These are phyloP conservation scores for Lactarius psammicola DNA, from an alignment of 768 basidiomycete species.

Conservation along the genomic window DNA sequence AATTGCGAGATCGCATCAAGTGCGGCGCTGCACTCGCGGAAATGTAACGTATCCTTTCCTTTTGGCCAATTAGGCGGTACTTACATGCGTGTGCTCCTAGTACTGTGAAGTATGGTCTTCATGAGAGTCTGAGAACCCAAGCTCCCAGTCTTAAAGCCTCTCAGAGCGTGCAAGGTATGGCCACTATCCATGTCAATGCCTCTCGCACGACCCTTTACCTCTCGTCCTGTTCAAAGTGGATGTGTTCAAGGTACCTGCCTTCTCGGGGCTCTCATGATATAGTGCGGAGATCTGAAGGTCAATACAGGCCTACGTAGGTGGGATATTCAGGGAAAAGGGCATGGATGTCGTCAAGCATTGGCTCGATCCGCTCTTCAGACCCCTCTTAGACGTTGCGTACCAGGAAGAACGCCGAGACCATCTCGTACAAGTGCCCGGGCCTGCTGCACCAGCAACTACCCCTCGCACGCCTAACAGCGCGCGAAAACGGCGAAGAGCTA, in stretches of 20 bases:
- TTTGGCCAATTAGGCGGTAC: too few species aligned
- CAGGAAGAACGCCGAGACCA: not conserved
- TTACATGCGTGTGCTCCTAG: constrained; percentile 1
- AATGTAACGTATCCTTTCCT: not conserved
- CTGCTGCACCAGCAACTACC: not conserved
- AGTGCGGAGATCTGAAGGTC: not conserved
- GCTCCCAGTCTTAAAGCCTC: not conserved
- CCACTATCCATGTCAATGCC: not conserved
- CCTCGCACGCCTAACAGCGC: not conserved
- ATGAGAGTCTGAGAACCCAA: not conserved
- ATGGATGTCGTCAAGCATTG: constrained; percentile 7
- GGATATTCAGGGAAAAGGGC: constrained; percentile 20
- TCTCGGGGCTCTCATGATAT: not conserved
- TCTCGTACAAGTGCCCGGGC: not conserved
- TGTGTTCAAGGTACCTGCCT: constrained; percentile 20
- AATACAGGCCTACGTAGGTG: constrained; percentile 22
- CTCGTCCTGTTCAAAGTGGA: not conserved
- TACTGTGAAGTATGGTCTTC: constrained; percentile 8
- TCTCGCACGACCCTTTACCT: not conserved
- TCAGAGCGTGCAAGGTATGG: constrained; percentile 8
- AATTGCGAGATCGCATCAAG: constrained; percentile 3
- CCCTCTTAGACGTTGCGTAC: constrained; percentile 12
- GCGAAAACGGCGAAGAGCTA: not conserved
- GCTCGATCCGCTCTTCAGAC: constrained; percentile 10
- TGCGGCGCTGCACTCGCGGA: not conserved